Evolutionary conservation across 345 rosid genomes (phyloP).

Genomic region (Pugionium cornutum): DNA sequence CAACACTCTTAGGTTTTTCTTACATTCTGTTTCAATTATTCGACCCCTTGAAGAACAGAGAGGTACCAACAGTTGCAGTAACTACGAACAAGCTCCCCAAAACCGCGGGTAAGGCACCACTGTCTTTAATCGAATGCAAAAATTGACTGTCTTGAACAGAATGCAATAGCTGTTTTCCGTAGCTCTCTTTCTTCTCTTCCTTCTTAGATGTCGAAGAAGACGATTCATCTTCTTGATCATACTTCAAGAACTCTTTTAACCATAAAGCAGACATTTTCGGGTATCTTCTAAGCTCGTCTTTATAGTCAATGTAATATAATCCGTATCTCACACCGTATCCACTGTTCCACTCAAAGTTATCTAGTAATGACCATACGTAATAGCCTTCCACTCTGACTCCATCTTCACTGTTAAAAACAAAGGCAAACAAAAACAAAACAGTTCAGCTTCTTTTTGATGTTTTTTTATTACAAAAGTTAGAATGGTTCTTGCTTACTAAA

Average conservation of each 20-base stretch:
- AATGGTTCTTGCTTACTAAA: constrained; percentile 28
- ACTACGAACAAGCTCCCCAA: constrained; percentile 41
- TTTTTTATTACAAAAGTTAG: no score
- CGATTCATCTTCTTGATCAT: constrained; percentile 28
- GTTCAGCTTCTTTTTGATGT: no score
- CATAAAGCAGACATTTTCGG: constrained; percentile 62
- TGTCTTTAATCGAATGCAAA: neutral
- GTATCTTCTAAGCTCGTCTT: constrained; percentile 52
- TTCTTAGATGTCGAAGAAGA: constrained; percentile 21
- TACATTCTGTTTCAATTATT: constrained; percentile 10
- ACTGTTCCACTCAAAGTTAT: constrained; percentile 60
- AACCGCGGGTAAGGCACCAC: constrained; percentile 33
- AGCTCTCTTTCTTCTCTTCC: constrained; percentile 39
- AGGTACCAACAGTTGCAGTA: constrained; percentile 39
- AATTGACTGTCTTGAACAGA: constrained; percentile 23
- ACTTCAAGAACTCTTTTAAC: constrained; percentile 53
- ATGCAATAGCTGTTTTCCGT: constrained; percentile 28
- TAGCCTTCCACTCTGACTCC: constrained; percentile 62
- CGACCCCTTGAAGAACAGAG: constrained; percentile 37
- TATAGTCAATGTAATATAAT: constrained; percentile 52
- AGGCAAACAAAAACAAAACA: neutral
- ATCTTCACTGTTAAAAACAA: constrained; percentile 36
- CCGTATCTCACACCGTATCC: constrained; percentile 63
- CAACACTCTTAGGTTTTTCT: no score
- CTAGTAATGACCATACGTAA: constrained; percentile 44